Evolutionary conservation across 1,284 basidiomycete species (phyloP), one percentile per base, ranked within the genome.

Genomic region (Cutaneotrichosporon cyanovorans): DNA sequence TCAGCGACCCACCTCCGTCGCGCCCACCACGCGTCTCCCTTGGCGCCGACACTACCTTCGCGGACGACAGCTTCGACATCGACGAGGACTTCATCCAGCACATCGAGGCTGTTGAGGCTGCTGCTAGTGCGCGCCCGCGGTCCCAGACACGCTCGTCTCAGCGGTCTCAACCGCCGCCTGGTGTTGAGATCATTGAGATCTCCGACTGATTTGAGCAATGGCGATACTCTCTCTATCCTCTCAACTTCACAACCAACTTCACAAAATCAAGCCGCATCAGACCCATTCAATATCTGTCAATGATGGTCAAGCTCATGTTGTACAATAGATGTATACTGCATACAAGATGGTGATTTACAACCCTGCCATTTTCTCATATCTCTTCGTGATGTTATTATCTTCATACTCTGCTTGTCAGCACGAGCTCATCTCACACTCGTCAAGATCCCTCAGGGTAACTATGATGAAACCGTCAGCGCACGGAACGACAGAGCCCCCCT

Each of bases 391-490:
- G 25, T 28, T n/a, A n/a, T 28, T 28, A 28, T 28, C 7, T 34
- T 34, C 32, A 34, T 34, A 8, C 7, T 6, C 32, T 34, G 30
- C 30, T 28, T 16, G 32, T 34, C 32, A 34, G 32, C 32, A 7
- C 14, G n/a, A n/a, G n/a, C n/a, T n/a, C n/a, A n/a, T n/a, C n/a
- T n/a, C n/a, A n/a, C n/a, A n/a, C n/a, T n/a, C n/a, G n/a, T 21
- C 16, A 23, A 40, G 44, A n/a, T 62, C 62, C 64, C 66, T 69
- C 66, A 69, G 66, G 61, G 66, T 69, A 69, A 69, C 66, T 69
- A 69, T 69, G 66, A 69, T 58, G 53, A 55, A 56, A 54, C 61
- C 65, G 53, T 58, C 65, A 59, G 61, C 32, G 57, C 55, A 48
- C 64, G 59, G 62, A 46, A 49, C 49, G 46, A 53, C 60, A 55